phyloP scores from a whole-genome alignment of 2,329 filamentous ascomycete genomes.

The Lomentospora prolificans region DNA sequence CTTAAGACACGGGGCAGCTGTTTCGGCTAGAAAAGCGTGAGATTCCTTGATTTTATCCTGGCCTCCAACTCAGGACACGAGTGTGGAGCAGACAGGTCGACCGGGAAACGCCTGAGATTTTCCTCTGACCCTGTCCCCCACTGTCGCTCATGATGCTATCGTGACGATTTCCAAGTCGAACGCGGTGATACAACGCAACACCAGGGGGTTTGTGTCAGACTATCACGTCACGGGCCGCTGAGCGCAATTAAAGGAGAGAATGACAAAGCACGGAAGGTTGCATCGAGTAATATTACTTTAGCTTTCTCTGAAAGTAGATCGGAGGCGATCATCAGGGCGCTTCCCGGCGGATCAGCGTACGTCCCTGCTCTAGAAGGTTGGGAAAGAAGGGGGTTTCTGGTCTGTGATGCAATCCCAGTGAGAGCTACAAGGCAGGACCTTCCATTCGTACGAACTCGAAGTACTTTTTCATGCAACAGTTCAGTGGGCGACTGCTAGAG shows the following conservation, averaged over 20 bases:
- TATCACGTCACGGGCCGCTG: background rate
- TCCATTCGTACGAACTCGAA: too few relatives aligned
- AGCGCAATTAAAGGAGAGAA: background rate
- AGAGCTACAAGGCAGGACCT: too few relatives aligned
- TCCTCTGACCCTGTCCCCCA: background rate
- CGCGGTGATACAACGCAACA: too few relatives aligned
- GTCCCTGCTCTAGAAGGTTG: background rate
- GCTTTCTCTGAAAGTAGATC: background rate
- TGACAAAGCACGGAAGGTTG: background rate
- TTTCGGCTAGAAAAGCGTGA: too few relatives aligned
- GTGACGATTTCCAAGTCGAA: background rate
- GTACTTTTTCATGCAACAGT: too few relatives aligned
- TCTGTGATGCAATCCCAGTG: too few relatives aligned
- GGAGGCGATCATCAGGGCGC: background rate
- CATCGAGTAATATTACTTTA: background rate
- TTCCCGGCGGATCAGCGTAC: background rate
- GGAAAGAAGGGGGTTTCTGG: too few relatives aligned
- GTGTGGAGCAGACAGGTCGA: too few relatives aligned
- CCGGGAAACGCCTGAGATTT: background rate
- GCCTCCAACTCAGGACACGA: too few relatives aligned
- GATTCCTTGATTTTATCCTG: too few relatives aligned
- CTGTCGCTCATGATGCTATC: background rate
- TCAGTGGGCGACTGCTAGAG: too few relatives aligned
- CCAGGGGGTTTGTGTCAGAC: too few relatives aligned
- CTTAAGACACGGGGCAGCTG: background rate